A percentile compares a stretch with the other conserved stretches of the same genome.
These are phyloP conservation scores for Lichtheimia corymbifera DNA, from an alignment of 371 early-diverging fungal genomes.

Conservation along the genomic window DNA sequence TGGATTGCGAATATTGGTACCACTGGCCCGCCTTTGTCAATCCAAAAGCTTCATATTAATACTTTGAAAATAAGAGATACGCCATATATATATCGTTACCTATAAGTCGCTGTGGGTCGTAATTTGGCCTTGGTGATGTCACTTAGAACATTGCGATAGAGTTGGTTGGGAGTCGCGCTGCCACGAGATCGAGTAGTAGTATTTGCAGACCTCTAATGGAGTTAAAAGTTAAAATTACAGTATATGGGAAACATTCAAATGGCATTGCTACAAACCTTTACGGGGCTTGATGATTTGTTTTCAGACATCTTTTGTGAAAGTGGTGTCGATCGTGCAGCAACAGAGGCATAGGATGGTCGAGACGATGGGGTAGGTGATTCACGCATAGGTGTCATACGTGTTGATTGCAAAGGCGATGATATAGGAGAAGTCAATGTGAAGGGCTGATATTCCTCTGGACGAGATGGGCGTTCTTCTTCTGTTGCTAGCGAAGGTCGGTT, in stretches of 20 bases:
- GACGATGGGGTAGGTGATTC: background rate
- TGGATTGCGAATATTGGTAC: slow-evolving; percentile 9
- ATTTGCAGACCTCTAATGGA: background rate
- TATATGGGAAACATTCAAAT: background rate
- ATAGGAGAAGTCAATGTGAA: no score
- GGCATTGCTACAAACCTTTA: background rate
- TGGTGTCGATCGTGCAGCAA: no score
- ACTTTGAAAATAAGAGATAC: background rate
- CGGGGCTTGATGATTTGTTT: background rate
- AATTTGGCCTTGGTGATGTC: slow-evolving; percentile 16
- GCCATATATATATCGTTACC: background rate
- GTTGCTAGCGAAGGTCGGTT: no score
- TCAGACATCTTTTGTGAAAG: background rate
- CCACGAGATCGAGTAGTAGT: background rate
- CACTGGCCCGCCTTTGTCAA: slow-evolving; percentile 12
- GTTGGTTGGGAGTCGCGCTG: slow-evolving; percentile 5
- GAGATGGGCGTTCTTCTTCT: no score
- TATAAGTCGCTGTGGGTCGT: slow-evolving; percentile 9
- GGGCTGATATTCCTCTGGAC: no score
- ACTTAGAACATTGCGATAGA: slow-evolving; percentile 9
- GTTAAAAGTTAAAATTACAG: background rate
- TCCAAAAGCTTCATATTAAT: background rate
- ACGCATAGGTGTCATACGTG: no score
- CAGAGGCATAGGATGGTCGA: background rate
- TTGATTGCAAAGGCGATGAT: no score